A percentile compares a stretch with the other conserved stretches of the same genome.
Conservation (phyloP, 805 yeast species). For the Yamadazyma phyllophila region DNA sequence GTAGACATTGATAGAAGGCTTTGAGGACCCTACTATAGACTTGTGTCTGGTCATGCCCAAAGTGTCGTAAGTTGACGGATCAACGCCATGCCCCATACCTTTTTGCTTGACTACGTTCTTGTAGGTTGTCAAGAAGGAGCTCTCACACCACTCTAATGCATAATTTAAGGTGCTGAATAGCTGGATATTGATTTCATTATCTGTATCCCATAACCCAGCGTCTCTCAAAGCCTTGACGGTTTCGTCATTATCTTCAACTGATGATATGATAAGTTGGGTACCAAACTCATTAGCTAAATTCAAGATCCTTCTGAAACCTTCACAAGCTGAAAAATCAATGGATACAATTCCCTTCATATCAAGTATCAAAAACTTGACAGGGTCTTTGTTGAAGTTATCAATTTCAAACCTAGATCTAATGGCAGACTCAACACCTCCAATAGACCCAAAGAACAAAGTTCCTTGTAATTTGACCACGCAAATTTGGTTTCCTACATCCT, state of each 20-base stretch:
- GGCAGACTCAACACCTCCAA: slow-evolving; percentile 81
- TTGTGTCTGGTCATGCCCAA: slow-evolving; percentile 16
- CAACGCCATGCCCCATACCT: slow-evolving; percentile 3
- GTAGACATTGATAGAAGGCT: slow-evolving; percentile 17
- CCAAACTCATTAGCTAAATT: slow-evolving; percentile 68
- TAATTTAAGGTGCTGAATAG: slow-evolving; percentile 78
- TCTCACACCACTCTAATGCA: slow-evolving; percentile 96
- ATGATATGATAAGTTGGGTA: slow-evolving; percentile 73
- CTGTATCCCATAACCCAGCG: slow-evolving; percentile 72
- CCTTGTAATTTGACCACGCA: slow-evolving; percentile 86
- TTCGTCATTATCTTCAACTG: slow-evolving; percentile 65
- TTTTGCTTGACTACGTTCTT: slow-evolving; percentile 23
- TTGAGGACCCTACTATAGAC: slow-evolving; percentile 11
- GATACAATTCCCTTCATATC: slow-evolving; percentile 81
- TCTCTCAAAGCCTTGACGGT: slow-evolving; percentile 73
- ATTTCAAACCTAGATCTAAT: slow-evolving; percentile 65
- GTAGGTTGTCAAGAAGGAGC: slow-evolving; percentile 71
- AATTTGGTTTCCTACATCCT: slow-evolving; percentile 86
- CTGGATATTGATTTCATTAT: slow-evolving; percentile 42
- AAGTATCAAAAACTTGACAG: slow-evolving; percentile 75
- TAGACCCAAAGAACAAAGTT: slow-evolving; percentile 89
- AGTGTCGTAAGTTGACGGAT: slow-evolving; percentile 9
- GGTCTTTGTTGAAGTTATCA: slow-evolving; percentile 47
- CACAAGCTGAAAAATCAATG: slow-evolving; percentile 94
- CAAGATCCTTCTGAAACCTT: slow-evolving; percentile 85